These are phyloP conservation scores for Starmerella khaoyaiensis DNA, from an alignment of 805 yeast species.

Conservation along the genomic window DNA sequence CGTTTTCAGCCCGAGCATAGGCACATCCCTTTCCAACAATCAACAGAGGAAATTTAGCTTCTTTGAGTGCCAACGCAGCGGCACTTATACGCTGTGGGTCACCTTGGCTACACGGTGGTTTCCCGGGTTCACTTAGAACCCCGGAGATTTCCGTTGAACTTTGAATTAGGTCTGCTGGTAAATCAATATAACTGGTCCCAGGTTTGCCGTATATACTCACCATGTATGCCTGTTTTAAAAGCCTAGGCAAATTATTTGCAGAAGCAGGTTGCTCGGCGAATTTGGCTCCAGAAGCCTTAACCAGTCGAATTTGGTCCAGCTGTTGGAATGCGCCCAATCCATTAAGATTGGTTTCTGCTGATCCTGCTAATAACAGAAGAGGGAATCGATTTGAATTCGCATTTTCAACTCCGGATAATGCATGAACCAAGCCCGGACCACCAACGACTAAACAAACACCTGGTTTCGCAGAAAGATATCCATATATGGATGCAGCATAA, in stretches of 20 bases:
- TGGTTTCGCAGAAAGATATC: slow-evolving; percentile 50
- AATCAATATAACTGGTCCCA: slow-evolving; percentile 50
- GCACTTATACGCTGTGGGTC: slow-evolving; percentile 27
- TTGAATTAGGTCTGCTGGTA: slow-evolving; percentile 50
- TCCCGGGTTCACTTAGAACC: slow-evolving; percentile 23
- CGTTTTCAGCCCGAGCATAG: slow-evolving; percentile 32
- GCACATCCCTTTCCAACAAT: slow-evolving; percentile 60
- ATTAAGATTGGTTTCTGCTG: slow-evolving; percentile 36
- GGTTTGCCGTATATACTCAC: slow-evolving; percentile 38
- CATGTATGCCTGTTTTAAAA: slow-evolving; percentile 38
- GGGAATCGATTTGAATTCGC: slow-evolving; percentile 55
- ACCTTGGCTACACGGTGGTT: slow-evolving; percentile 31
- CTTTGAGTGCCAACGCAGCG: slow-evolving; percentile 29
- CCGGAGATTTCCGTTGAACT: slow-evolving; percentile 13
- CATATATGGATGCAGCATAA: slow-evolving; percentile 62
- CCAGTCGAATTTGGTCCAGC: slow-evolving; percentile 45
- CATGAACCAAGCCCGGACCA: slow-evolving; percentile 62
- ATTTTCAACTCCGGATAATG: slow-evolving; percentile 52
- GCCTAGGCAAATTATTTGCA: slow-evolving; percentile 29
- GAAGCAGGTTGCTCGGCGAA: slow-evolving; percentile 36
- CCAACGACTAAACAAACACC: slow-evolving; percentile 62
- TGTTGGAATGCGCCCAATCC: slow-evolving; percentile 61
- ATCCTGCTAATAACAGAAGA: slow-evolving; percentile 51
- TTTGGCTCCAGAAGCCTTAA: slow-evolving; percentile 37
- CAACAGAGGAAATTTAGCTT: slow-evolving; percentile 39